Conservation (phyloP, 257 asterid species). For the Verbascum thapsus region DNA sequence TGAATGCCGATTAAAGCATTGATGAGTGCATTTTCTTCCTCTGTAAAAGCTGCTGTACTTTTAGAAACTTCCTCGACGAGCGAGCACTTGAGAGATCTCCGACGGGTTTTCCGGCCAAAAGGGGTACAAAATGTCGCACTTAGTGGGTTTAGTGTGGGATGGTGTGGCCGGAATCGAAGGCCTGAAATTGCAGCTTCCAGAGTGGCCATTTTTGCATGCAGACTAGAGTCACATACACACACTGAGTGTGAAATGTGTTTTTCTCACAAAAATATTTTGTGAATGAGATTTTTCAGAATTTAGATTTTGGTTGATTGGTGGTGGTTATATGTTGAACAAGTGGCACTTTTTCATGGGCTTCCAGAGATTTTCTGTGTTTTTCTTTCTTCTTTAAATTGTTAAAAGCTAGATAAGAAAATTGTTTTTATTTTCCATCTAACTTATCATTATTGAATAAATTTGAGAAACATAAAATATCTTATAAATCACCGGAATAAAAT, state of each 20-base stretch:
- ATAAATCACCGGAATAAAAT: no score
- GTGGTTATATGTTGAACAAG: conserved; percentile 24
- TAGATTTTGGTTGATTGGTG: conserved; percentile 13
- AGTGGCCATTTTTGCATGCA: conserved; percentile 36
- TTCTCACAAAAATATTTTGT: not conserved
- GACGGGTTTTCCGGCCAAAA: conserved; percentile 26
- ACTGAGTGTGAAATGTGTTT: conserved; percentile 9
- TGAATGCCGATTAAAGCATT: conserved; percentile 82
- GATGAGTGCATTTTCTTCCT: conserved; percentile 59
- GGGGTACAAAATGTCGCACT: not conserved
- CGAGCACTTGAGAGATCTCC: conserved; percentile 37
- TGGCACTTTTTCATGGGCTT: conserved; percentile 26
- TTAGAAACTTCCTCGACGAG: conserved; percentile 38
- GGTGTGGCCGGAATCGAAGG: conserved; percentile 34
- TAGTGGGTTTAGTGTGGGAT: conserved; percentile 16
- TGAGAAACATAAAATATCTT: no score
- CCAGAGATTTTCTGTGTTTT: not conserved
- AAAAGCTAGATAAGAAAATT: no score
- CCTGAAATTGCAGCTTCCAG: conserved; percentile 34
- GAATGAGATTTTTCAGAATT: not conserved
- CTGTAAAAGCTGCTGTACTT: conserved; percentile 40
- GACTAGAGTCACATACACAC: conserved; percentile 5
- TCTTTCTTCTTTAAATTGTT: not conserved
- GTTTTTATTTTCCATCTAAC: no score
- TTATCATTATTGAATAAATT: no score